Evolutionary conservation across 192 early-diverging fungal genomes (phyloP).

Genomic region (Coemansia sp.): DNA sequence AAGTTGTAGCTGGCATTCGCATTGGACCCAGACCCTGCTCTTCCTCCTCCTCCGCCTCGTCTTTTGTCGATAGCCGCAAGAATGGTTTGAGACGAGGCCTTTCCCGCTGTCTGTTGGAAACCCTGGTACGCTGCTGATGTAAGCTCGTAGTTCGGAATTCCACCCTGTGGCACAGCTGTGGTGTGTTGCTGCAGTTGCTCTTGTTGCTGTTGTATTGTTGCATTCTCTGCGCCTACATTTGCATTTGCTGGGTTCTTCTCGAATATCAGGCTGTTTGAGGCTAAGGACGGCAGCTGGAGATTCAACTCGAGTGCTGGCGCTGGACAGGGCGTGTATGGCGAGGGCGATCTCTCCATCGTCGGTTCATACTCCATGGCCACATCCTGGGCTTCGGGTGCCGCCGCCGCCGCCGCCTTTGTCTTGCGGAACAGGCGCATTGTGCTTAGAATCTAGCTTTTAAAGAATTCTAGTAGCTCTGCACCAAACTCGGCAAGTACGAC

Average conservation of each 20-base stretch:
- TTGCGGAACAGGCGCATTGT: conserved; percentile 52
- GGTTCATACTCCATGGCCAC: not conserved
- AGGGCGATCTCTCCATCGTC: not conserved
- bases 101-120: not conserved
- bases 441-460: not conserved
- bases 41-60: not conserved
- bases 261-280: conserved; percentile 14
- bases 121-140: not conserved
- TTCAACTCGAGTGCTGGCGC: conserved; percentile 41
- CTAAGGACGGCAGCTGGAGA: conserved; percentile 29
- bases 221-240: not conserved
- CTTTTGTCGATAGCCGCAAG: conserved; percentile 4
- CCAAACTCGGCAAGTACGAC: not conserved
- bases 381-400: not conserved
- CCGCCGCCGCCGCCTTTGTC: conserved; percentile 21
- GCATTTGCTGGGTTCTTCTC: not conserved
- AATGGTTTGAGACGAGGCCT: conserved; percentile 5
- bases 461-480: not conserved
- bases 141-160: not conserved
- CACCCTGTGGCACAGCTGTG: not conserved
- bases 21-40: not conserved
- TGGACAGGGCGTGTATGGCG: conserved; percentile 11
- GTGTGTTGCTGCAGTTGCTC: conserved; percentile 2
- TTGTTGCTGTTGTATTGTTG: conserved; percentile 1
- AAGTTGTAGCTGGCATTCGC: conserved; percentile 16